phyloP scores from a whole-genome alignment of 352 stramenopile species.

The Phytophthora quininea region DNA sequence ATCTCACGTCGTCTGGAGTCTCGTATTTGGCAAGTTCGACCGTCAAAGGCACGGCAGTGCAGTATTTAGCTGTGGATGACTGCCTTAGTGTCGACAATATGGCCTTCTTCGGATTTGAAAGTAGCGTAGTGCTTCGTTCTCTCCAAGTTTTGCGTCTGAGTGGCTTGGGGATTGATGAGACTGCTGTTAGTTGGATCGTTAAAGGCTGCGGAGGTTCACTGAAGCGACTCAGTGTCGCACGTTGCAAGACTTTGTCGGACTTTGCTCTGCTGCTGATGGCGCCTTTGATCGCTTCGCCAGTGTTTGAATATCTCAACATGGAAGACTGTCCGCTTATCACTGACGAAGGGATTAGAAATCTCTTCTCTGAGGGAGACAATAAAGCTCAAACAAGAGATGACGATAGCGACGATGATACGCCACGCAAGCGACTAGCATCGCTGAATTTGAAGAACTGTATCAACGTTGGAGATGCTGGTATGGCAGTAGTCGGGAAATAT shows the following conservation, averaged over 20 bases:
- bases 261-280: constrained; percentile 63
- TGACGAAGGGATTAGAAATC: constrained; percentile 49
- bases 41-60: constrained; percentile 25
- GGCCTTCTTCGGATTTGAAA: constrained; percentile 80
- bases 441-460: constrained; percentile 69
- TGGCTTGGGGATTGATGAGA: constrained; percentile 63
- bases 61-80: constrained; percentile 47
- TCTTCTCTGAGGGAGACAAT: constrained; percentile 44
- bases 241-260: constrained; percentile 58
- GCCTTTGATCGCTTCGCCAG: constrained; percentile 32
- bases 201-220: constrained; percentile 53
- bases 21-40: constrained; percentile 52
- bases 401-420: constrained; percentile 34
- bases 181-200: constrained; percentile 70
- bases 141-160: constrained; percentile 49
- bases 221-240: constrained; percentile 51
- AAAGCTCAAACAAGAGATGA: constrained; percentile 1
- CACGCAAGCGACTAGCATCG: constrained; percentile 6
- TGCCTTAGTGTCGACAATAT: constrained; percentile 70
- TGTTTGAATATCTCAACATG: constrained; percentile 49
- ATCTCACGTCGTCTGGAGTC: constrained; percentile 67
- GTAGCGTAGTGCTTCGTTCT: constrained; percentile 34
- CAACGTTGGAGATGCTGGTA: constrained; percentile 48
- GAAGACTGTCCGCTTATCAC: constrained; percentile 55
- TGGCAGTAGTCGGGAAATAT: constrained; percentile 41